These are phyloP conservation scores for Fusarium hainanense DNA, from an alignment of 2,329 filamentous ascomycete genomes.

Conservation along the genomic window DNA sequence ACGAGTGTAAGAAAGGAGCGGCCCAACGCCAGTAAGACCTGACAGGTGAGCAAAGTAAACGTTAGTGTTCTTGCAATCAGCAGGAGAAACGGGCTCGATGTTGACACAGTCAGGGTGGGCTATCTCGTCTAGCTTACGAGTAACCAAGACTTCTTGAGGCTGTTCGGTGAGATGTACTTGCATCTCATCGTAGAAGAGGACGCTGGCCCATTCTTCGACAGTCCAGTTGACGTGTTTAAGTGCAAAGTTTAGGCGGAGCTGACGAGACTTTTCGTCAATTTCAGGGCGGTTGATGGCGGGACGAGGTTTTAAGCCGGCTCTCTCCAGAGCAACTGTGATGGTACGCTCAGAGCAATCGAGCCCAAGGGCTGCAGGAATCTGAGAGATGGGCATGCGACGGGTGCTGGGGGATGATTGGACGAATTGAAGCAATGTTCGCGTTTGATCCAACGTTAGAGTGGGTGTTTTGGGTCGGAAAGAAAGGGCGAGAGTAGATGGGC, in stretches of 20 bases:
- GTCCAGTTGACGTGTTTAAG: constrained; percentile 22
- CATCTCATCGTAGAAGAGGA: constrained; percentile 24
- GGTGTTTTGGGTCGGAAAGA: not conserved
- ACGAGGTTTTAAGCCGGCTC: constrained; percentile 20
- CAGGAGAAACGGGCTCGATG: not conserved
- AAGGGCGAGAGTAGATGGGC: not conserved
- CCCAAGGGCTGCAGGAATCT: constrained; percentile 15
- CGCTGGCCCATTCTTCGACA: constrained; percentile 25
- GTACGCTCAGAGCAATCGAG: constrained; percentile 11
- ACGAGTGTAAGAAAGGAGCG: constrained; percentile 8
- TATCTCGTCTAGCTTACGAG: constrained; percentile 18
- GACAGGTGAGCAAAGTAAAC: constrained; percentile 20
- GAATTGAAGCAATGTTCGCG: constrained; percentile 16
- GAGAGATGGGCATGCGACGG: constrained; percentile 14
- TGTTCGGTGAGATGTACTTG: not conserved
- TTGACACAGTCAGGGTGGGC: constrained; percentile 20
- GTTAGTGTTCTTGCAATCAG: not conserved
- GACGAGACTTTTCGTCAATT: constrained; percentile 17
- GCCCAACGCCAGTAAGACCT: constrained; percentile 18
- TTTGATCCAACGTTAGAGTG: constrained; percentile 4
- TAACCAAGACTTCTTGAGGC: constrained; percentile 14
- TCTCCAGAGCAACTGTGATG: constrained; percentile 19
- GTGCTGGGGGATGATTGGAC: constrained; percentile 16
- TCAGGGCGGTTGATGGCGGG: constrained; percentile 16
- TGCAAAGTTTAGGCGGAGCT: constrained; percentile 26